Base-by-base conservation (phyloP, 1,284 basidiomycete genomes). In the Moesziomyces sp. region DNA sequence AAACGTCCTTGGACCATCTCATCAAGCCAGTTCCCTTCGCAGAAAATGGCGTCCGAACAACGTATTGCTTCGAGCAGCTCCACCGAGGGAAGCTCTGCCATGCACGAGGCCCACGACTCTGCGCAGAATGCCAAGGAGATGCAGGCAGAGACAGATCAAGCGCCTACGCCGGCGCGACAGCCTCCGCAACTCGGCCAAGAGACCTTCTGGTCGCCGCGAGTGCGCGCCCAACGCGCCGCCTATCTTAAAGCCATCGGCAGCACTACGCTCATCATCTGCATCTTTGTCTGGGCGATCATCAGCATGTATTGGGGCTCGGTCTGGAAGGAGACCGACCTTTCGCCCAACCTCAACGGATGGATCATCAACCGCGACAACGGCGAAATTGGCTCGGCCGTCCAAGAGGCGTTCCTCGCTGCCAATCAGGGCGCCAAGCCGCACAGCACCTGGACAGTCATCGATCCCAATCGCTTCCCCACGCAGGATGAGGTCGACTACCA, bases 241-340 rank as follows among this genome's bases (percentile, higher is more conserved):
- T 81, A 74, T 44, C 47, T 79, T 35, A 76, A 73, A 35, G 73
- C 64, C 1, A 60, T 81, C 8, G 60, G 52, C 5, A 19, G 50
- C 5, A 43, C 59, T 1, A 71, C 71, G 0, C 1, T 78, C n/a
- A 8, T 77, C 5, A 71, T 81, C 52, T 68, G 57, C 46, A 6
- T 82, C 18, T 24, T 59, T 26, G 69, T 77, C 42, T 81, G 78
- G 77, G 33, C 52, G 8, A 13, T 73, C 23, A 54, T 77, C 13
- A 33, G 71, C 7, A 78, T 83, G 50, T 81, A 81, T 64, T 82
- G 81, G 82, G 82, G 76, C 19, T 76, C 74, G 0, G 56, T 83
- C 1, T 83, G 68, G 58, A 72, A 74, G 42, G 65, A 69, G 42
- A 45, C 49, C 21, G 73, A 76, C 18, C 55, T 63, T 14, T 71